Evolutionary conservation across 2,329 filamentous ascomycete genomes (phyloP).

Genomic region (Monosporascus sp.): DNA sequence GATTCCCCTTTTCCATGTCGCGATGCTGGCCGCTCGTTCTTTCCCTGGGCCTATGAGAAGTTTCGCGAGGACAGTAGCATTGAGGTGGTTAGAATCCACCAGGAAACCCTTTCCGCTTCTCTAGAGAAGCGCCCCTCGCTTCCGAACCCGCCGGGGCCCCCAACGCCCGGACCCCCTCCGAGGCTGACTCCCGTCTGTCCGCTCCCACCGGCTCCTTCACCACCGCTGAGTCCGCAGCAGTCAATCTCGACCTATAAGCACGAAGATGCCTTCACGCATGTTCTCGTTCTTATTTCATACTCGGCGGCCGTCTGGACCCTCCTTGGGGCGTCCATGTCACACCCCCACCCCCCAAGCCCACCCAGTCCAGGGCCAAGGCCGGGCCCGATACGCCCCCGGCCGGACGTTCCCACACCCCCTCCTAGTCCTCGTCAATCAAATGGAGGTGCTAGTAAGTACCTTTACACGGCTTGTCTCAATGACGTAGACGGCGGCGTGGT

Average conservation of each 20-base stretch:
- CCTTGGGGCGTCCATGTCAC: slow-evolving; percentile 3
- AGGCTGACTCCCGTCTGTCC: slow-evolving; percentile 10
- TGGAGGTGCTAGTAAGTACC: too few species aligned
- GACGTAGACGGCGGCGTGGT: background rate
- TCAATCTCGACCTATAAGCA: slow-evolving; percentile 1
- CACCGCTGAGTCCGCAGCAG: slow-evolving; percentile 23
- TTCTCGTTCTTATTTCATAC: slow-evolving; percentile 8
- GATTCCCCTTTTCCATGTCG: background rate
- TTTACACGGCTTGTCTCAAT: background rate
- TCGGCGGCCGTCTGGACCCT: slow-evolving; percentile 6
- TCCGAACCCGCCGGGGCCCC: background rate
- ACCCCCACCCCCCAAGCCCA: slow-evolving; percentile 19
- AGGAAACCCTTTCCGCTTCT: background rate
- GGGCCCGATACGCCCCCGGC: slow-evolving; percentile 18
- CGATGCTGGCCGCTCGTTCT: background rate
- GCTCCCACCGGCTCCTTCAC: slow-evolving; percentile 22
- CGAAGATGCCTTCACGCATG: slow-evolving; percentile 1
- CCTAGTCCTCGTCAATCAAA: slow-evolving; percentile 17
- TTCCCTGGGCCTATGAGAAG: background rate
- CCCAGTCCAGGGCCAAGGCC: slow-evolving; percentile 22
- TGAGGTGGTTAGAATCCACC: background rate
- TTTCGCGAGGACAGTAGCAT: background rate
- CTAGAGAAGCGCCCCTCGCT: background rate
- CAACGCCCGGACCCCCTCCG: background rate
- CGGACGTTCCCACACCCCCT: slow-evolving; percentile 23